Conservation (phyloP, 2,329 filamentous ascomycete genomes). For the Calonectria henricotiae region DNA sequence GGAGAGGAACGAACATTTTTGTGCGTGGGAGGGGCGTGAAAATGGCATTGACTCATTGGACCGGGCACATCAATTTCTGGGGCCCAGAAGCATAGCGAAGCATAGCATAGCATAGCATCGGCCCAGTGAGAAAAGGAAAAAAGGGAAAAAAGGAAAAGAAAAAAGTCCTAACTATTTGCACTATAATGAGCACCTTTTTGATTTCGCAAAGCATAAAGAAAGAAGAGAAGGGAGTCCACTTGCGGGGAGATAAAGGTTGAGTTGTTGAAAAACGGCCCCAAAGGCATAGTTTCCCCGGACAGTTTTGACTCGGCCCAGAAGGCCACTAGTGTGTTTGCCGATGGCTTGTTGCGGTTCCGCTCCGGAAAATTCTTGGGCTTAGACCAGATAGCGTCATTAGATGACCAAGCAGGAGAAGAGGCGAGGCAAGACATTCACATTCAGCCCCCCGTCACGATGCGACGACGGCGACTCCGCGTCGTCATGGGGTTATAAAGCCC, state of each 20-base stretch:
- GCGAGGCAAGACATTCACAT: slow-evolving; percentile 31
- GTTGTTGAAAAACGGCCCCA: slow-evolving; percentile 24
- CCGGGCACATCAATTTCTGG: slow-evolving; percentile 25
- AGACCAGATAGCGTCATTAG: slow-evolving; percentile 47
- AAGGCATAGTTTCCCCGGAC: slow-evolving; percentile 29
- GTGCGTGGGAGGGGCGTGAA: slow-evolving; percentile 30
- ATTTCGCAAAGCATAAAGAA: not conserved
- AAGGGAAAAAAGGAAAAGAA: not conserved
- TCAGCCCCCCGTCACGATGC: slow-evolving; percentile 29
- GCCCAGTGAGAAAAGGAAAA: not conserved
- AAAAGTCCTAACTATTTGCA: not conserved
- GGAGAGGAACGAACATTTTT: slow-evolving; percentile 16
- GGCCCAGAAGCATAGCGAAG: slow-evolving; percentile 8
- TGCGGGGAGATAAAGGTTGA: not conserved
- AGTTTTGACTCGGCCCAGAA: slow-evolving; percentile 9
- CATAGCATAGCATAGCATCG: slow-evolving; percentile 4
- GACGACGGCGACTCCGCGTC: slow-evolving; percentile 29
- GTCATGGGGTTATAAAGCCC: slow-evolving; percentile 2
- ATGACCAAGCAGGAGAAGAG: slow-evolving; percentile 29
- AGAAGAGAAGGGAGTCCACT: not conserved
- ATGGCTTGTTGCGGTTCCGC: slow-evolving; percentile 45
- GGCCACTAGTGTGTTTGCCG: slow-evolving; percentile 21
- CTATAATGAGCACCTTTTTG: not conserved
- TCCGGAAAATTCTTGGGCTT: slow-evolving; percentile 29
- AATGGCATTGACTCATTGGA: slow-evolving; percentile 27